Evolutionary conservation across 2,329 filamentous ascomycete genomes (phyloP).

Genomic region (Diplocarpon mali): DNA sequence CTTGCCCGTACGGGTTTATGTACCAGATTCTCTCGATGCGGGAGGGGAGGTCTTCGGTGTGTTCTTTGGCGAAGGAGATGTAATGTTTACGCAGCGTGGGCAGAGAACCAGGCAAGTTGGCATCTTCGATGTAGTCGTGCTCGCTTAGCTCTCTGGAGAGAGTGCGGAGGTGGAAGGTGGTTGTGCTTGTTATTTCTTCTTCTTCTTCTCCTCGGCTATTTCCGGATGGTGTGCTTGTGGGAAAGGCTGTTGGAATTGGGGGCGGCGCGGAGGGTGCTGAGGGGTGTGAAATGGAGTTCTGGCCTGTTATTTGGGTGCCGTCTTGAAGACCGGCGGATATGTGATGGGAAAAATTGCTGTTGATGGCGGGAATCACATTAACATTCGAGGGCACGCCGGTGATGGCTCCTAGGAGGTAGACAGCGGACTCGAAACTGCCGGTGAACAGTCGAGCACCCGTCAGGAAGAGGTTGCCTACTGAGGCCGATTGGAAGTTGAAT

Average conservation of each 20-base stretch:
- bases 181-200: constrained; percentile 13
- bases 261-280: constrained; percentile 18
- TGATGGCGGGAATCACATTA: constrained; percentile 77
- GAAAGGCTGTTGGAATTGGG: constrained; percentile 15
- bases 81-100: constrained; percentile 71
- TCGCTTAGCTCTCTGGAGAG: constrained; percentile 35
- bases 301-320: constrained; percentile 71
- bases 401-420: constrained; percentile 79
- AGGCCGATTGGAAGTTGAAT: constrained; percentile 68
- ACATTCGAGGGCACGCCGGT: constrained; percentile 71
- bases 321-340: constrained; percentile 75
- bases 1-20: constrained; percentile 97
- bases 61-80: constrained; percentile 67
- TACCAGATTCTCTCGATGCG: constrained; percentile 85
- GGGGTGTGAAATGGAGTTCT: constrained; percentile 87
- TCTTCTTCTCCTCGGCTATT: constrained; percentile 2
- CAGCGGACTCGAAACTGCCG: constrained; percentile 83
- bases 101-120: constrained; percentile 70
- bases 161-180: constrained; percentile 7
- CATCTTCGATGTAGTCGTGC: constrained; percentile 64
- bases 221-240: neutral
- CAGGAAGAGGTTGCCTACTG: constrained; percentile 69
- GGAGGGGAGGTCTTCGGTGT: constrained; percentile 63
- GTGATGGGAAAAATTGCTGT: constrained; percentile 91
- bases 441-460: constrained; percentile 83